Evolutionary conservation across 306 rosid species (phyloP), one percentile per base, ranked within the genome.

Genomic region (Herpetospermum pedunculosum): DNA sequence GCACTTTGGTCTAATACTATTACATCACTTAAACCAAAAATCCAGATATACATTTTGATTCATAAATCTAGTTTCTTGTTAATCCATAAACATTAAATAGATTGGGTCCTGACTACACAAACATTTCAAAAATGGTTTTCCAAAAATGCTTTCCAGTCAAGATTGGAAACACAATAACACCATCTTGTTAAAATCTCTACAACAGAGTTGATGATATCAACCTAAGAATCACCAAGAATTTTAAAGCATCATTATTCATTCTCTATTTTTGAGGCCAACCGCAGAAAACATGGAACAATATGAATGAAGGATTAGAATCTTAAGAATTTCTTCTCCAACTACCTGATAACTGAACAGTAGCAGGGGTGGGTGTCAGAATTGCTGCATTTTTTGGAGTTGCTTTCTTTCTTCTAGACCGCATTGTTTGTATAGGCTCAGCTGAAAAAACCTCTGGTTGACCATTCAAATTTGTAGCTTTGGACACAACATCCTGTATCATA

Each of bases 371-470:
- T 6, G 41, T 68, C 54, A 52, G 2, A 37, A 32, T 26, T 25
- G 23, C 52, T 11, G 64, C 34, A 6, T 32, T 50, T 23, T 26
- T 71, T 71, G 62, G 47, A 71, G 78, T 55, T 38, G n/a, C 34
- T 76, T 15, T 76, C 25, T 72, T 43, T 79, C 77, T 82, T 57
- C 80, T 84, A 50, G 81, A 79, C 70, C 55, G 37, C 74, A 57
- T 77, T 28, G 64, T 32, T 70, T 23, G 80, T 30, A 43, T 28
- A 26, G 69, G 59, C 50, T 26, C 63, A 38, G 68, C 65, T 3
- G 70, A 63, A 68, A 21, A 14, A 43, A 21, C 75, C 48, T 70
- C 67, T 21, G 47, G 75, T 4, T 10, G 65, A 58, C 28, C 55
- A 57, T 74, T 73, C 35, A 58, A 77, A 32, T 48, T 34, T 32